Evolutionary conservation across 148 eudicot species (phyloP).

Genomic region (Vaccinium corymbosum): DNA sequence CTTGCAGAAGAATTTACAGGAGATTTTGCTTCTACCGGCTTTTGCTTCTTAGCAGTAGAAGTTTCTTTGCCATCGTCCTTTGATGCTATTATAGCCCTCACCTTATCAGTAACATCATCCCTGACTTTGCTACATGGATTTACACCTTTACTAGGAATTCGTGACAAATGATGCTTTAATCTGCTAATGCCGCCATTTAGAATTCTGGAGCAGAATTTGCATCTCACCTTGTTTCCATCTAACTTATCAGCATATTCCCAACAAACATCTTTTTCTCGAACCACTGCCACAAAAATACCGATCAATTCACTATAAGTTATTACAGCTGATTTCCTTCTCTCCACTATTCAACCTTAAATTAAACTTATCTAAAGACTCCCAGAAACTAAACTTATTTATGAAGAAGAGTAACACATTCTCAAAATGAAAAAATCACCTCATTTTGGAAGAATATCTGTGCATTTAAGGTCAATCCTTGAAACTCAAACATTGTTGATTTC

Average conservation of each 20-base stretch:
- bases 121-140: constrained; percentile 88
- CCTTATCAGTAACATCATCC: constrained; percentile 81
- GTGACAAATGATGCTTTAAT: constrained; percentile 87
- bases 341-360: not conserved
- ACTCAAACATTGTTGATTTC: not conserved
- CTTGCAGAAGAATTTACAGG: constrained; percentile 33
- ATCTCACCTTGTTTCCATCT: constrained; percentile 93
- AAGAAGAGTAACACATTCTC: not conserved
- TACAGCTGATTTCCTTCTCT: not conserved
- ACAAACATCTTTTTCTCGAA: constrained; percentile 88
- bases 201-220: constrained; percentile 80
- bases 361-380: not conserved
- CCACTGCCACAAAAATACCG: constrained; percentile 48
- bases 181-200: constrained; percentile 94
- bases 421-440: not conserved
- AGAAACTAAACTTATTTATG: not conserved
- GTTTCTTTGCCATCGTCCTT: constrained; percentile 68
- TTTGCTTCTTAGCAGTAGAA: constrained; percentile 50
- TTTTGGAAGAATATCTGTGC: not conserved
- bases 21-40: constrained; percentile 42
- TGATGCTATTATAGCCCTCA: constrained; percentile 60
- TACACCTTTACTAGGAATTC: constrained; percentile 95
- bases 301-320: not conserved
- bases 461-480: not conserved
- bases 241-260: constrained; percentile 97